phyloP scores from a whole-genome alignment of 2,329 filamentous ascomycete species.

The Lasiodiplodia hormozganensis region DNA sequence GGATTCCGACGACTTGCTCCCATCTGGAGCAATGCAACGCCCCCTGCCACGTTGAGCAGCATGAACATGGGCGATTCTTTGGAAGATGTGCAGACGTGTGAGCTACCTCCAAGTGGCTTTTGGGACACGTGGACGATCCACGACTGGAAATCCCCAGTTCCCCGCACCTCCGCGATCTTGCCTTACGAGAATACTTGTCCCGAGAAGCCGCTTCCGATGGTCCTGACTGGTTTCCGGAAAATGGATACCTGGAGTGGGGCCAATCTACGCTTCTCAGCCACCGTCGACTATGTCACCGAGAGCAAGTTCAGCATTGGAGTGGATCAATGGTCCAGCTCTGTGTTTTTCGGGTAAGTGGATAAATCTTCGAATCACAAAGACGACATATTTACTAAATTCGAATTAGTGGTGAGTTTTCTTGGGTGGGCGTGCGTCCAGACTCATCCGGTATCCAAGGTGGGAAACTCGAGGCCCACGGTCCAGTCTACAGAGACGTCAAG shows the following conservation, averaged over 20 bases:
- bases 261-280: neutral
- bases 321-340: neutral
- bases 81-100: too few relatives aligned
- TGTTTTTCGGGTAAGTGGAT: neutral
- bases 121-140: neutral
- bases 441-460: neutral
- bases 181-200: neutral
- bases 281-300: neutral
- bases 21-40: neutral
- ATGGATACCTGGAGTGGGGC: neutral
- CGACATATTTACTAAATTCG: neutral
- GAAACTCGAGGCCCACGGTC: neutral
- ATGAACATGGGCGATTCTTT: neutral
- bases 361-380: too few relatives aligned
- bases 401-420: neutral
- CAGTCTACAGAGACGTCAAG: neutral
- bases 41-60: neutral
- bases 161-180: neutral
- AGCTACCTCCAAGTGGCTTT: neutral
- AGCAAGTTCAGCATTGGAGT: neutral
- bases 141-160: neutral
- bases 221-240: neutral
- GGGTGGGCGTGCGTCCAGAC: neutral
- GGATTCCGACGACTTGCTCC: neutral
- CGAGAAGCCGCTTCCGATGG: neutral